Evolutionary conservation across 441 rosid genomes (phyloP), one percentile per base, ranked within the genome.

Genomic region (Raphanus hybrid): DNA sequence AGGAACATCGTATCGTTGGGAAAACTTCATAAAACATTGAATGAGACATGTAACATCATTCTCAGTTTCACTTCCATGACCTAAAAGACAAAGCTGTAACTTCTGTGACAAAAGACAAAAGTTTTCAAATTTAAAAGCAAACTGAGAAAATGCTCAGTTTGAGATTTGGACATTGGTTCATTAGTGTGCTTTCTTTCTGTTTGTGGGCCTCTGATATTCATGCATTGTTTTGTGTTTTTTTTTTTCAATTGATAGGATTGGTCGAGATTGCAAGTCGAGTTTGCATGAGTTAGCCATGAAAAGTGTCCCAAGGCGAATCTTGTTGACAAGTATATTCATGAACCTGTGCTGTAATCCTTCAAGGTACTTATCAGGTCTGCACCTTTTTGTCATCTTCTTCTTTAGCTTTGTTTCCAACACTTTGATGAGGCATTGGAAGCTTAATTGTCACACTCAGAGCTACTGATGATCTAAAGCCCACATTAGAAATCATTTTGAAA

Each of bases 361-460:
- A 88, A 91, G 97, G 98, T 92, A 94, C 86, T 88, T 86, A 83
- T 85, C 94, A 95, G 99, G 99, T 95, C 82, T 77, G 98, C 90
- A 81, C 85, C 77, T 75, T 61, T 41, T 18, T 52, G 11, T 74
- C 16, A 74, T 77, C 6, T 8, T 71, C 41, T 61, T 26, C 27
- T 6, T 26, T 2, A 29, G 65, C 65, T n/a, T 61, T 29, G 65
- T 29, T 61, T 60, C 29, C 39, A 60, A 60, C 39, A 60, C 14
- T 12, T 60, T 12, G 65, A 61, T 61, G 37, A 29, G 39, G 62
- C 27, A 8, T 8, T 2, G 58, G 67, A 11, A 29, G 26, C 55
- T 45, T 57, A 15, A 78, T 15, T 9, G 2, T 43, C 5, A 16
- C 15, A 18, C 10, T 68, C 2, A 45, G 0, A 45, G 15, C 23